Base-by-base conservation (phyloP, 306 rosid genomes). In the Rosa chinensis region DNA sequence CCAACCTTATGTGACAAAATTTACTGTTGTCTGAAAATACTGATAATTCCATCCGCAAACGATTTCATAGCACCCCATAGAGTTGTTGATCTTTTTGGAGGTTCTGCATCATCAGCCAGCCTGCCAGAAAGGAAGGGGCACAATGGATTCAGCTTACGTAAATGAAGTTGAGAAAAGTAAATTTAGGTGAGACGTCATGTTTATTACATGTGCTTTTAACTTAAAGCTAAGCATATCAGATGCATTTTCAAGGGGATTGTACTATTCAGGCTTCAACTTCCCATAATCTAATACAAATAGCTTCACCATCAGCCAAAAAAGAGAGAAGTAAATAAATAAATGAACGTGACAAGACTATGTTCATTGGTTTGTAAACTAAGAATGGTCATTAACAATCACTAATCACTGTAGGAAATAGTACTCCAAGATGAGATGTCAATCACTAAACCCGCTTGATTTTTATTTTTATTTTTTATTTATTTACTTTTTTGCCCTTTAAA, bases 51-150 rank as follows among this genome's bases (percentile, higher is more conserved):
- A 76, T 84, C 87, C 14, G 96, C 96, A 78, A 92, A 77, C 77
- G 92, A 85, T 89, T 86, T 92, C 64, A 92, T 76, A 85, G 80
- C 90, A 53, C 84, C 92, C 97, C 93, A 89, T 21, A 92, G 78
- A 80, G 85, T 87, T 66, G 86, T 49, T 75, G 84, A 43, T 43
- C 9, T 78, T 50, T 64, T 78, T 17, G 85, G 52, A 74, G 37
- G 81, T 77, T 75, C 85, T 18, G 63, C 83, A 79, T 25, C 79
- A 59, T 69, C 79, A 44, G 53, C 67, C 82, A 76, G 82, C 79
- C 58, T 75, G 16, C n/a, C 47, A 67, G 82, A 59, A 45, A 45
- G 71, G 32, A 28, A 28, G 32, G 1, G 32, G 32, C 66, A 80
- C 48, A 86, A 82, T 69, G 77, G 53, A 77, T 18, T 71, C 48